A percentile compares a stretch with the other conserved stretches of the same genome.
Conservation (phyloP, 2,329 filamentous ascomycete species). For the Cladophialophora yegresii region DNA sequence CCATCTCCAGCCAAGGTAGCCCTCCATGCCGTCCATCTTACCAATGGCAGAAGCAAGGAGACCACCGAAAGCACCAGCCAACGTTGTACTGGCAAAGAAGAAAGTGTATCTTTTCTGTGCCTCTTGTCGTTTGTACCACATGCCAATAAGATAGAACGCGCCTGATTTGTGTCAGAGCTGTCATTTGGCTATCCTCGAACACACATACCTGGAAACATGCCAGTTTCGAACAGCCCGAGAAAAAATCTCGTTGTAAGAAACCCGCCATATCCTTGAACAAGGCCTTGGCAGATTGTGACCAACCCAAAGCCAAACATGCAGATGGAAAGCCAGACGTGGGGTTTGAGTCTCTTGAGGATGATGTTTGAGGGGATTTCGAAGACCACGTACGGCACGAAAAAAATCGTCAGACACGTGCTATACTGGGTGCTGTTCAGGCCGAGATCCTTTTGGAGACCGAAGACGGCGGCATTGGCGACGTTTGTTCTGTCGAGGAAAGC, state of each 20-base stretch:
- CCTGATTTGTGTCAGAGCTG: constrained; percentile 14
- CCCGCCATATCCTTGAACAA: constrained; percentile 75
- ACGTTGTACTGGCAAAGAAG: constrained; percentile 76
- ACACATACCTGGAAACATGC: constrained; percentile 52
- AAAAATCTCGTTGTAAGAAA: constrained; percentile 82
- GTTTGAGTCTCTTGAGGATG: constrained; percentile 67
- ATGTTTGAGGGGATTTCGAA: constrained; percentile 72
- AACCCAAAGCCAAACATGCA: constrained; percentile 87
- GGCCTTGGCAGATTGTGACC: constrained; percentile 71
- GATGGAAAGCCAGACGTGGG: constrained; percentile 70
- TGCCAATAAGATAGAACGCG: constrained; percentile 46
- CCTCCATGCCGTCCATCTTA: constrained; percentile 57
- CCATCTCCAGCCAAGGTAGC: constrained; percentile 61
- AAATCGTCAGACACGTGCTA: constrained; percentile 76
- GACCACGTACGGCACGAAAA: constrained; percentile 76
- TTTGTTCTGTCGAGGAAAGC: constrained; percentile 60
- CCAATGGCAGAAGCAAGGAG: constrained; percentile 62
- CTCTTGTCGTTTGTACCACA: constrained; percentile 83
- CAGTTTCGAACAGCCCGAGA: constrained; percentile 73
- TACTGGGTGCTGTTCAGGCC: constrained; percentile 61
- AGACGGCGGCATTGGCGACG: constrained; percentile 74
- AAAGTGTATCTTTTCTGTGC: constrained; percentile 90
- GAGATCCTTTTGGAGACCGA: constrained; percentile 65
- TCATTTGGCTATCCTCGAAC: constrained; percentile 6
- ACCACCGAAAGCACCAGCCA: constrained; percentile 65